A percentile compares a stretch with the other conserved stretches of the same genome.
These are phyloP conservation scores for Yamadazyma triangularis DNA, from an alignment of 1,139 yeast genomes.

Conservation along the genomic window DNA sequence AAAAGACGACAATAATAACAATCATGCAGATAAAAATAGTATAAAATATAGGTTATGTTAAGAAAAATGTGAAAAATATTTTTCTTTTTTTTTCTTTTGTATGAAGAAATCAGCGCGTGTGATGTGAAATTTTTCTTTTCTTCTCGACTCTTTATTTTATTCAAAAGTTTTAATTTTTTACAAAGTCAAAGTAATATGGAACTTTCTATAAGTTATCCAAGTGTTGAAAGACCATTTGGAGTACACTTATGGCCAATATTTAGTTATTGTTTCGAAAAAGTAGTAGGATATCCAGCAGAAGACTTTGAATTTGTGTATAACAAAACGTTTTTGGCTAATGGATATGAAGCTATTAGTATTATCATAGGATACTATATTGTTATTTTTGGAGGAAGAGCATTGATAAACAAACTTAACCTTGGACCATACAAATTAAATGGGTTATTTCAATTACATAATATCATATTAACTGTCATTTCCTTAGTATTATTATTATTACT, in stretches of 20 bases:
- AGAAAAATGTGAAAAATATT: too few species aligned
- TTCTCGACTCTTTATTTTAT: too few species aligned
- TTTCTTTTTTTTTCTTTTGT: too few species aligned
- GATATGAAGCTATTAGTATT: slow-evolving; percentile 59
- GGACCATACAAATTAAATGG: slow-evolving; percentile 68
- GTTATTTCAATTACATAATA: slow-evolving; percentile 66
- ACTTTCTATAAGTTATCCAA: slow-evolving; percentile 36
- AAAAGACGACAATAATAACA: too few species aligned
- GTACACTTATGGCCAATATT: slow-evolving; percentile 86
- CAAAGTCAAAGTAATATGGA: too few species aligned
- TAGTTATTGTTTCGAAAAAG: slow-evolving; percentile 47
- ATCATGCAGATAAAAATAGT: too few species aligned
- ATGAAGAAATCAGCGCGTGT: too few species aligned
- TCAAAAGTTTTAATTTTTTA: too few species aligned
- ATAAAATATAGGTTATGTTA: too few species aligned
- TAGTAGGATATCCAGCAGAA: slow-evolving; percentile 64
- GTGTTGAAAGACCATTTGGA: slow-evolving; percentile 84
- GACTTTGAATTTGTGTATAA: slow-evolving; percentile 68
- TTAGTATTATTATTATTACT: slow-evolving; percentile 62
- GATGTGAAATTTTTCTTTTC: too few species aligned
- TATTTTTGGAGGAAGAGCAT: slow-evolving; percentile 72
- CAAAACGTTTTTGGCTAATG: slow-evolving; percentile 65
- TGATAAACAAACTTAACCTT: slow-evolving; percentile 44
- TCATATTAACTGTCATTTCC: slow-evolving; percentile 68
- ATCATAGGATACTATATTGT: slow-evolving; percentile 69